These are phyloP conservation scores for Phytophthora podocarpi DNA, from an alignment of 352 stramenopile genomes.

Conservation along the genomic window DNA sequence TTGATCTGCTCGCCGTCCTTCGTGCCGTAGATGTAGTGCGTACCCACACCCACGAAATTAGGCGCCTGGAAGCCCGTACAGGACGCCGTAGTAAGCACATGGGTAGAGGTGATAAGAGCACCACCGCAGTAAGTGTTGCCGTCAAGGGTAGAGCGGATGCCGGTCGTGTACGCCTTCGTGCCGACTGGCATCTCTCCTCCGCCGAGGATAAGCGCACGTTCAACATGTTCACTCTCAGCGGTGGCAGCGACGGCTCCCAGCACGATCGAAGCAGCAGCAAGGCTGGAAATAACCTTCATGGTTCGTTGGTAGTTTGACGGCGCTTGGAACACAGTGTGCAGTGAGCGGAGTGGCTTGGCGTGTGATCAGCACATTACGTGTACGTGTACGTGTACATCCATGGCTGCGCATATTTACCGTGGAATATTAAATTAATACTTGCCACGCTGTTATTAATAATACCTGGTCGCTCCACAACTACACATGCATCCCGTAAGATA, in stretches of 20 bases:
- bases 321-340: constrained; percentile 14
- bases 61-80: constrained; percentile 1
- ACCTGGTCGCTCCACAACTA: too few species aligned
- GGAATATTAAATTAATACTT: too few species aligned
- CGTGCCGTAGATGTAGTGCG: constrained; percentile 24
- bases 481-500: too few species aligned
- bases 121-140: constrained; percentile 18
- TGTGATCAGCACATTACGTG: too few species aligned
- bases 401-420: too few species aligned
- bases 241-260: constrained; percentile 1
- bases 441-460: too few species aligned
- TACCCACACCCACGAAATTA: constrained; percentile 16
- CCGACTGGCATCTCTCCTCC: constrained; percentile 34
- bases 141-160: constrained; percentile 23
- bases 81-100: constrained; percentile 14
- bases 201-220: constrained; percentile 39
- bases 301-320: neutral
- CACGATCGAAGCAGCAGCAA: constrained; percentile 10
- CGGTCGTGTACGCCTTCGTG: constrained; percentile 37
- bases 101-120: constrained; percentile 7
- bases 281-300: constrained; percentile 16
- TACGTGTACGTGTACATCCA: too few species aligned
- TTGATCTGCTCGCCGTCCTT: constrained; percentile 24
- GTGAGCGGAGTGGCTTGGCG: too few species aligned
- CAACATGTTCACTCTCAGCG: constrained; percentile 4